These are phyloP conservation scores for Scheffersomyces coipomensis DNA, from an alignment of 805 yeast species.

Conservation along the genomic window DNA sequence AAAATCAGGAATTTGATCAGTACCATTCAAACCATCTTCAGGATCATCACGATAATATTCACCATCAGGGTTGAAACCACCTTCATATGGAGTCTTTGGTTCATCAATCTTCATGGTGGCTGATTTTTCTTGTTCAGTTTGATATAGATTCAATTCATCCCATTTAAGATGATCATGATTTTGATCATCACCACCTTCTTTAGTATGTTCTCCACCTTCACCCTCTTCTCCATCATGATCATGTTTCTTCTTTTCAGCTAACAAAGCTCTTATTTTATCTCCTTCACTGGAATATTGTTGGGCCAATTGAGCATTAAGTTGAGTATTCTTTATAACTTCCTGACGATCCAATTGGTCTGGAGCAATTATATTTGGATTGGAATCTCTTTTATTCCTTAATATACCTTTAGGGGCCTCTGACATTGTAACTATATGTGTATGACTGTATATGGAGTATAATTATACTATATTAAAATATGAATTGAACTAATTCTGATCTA, in stretches of 20 bases:
- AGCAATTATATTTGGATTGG: conserved; percentile 9
- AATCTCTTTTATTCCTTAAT: conserved; percentile 47
- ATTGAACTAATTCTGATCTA: too few species aligned
- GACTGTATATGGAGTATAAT: too few species aligned
- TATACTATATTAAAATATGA: too few species aligned
- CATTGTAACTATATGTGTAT: conserved; percentile 1
- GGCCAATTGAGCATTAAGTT: conserved; percentile 60
- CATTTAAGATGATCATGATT: conserved; percentile 57
- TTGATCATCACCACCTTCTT: neutral
- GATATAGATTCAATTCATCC: conserved; percentile 78
- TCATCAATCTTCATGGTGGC: conserved; percentile 86
- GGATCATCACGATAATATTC: conserved; percentile 76
- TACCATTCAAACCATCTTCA: conserved; percentile 53
- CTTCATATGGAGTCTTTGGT: conserved; percentile 94
- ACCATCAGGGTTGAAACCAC: conserved; percentile 78
- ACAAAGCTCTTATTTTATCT: conserved; percentile 44
- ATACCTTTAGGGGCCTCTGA: conserved; percentile 41
- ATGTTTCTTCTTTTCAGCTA: conserved; percentile 35
- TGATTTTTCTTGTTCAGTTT: conserved; percentile 68
- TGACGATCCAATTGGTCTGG: conserved; percentile 50
- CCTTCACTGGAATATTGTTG: conserved; percentile 36
- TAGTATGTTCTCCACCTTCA: conserved; percentile 1
- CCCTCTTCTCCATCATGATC: neutral
- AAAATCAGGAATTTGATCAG: conserved; percentile 47
- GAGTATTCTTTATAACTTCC: conserved; percentile 78